Evolutionary conservation across 306 rosid genomes (phyloP), one percentile per base, ranked within the genome.

Genomic region (Styphnolobium japonicum): DNA sequence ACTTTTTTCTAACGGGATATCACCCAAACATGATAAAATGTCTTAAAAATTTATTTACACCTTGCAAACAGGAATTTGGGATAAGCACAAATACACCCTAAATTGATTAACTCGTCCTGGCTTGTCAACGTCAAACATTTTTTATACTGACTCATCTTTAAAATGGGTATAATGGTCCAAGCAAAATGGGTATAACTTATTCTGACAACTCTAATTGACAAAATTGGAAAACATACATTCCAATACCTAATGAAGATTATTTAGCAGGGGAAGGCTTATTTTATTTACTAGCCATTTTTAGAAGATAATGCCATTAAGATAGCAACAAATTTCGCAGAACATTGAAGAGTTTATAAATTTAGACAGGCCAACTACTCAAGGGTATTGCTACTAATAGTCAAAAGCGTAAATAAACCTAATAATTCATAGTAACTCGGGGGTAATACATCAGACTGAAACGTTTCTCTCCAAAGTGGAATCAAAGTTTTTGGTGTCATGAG

Each of bases 401-500:
- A 72, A 85, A 53, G 75, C 15, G 8, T 42, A 18, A 46, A 73
- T 46, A 58, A 77, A 81, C 56, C 12, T 34, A 76, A 7, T 16
- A 49, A n/a, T n/a, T n/a, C n/a, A n/a, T n/a, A n/a, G n/a, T n/a
- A n/a, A n/a, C n/a, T n/a, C n/a, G n/a, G n/a, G n/a, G n/a, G n/a
- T n/a, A n/a, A n/a, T n/a, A n/a, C n/a, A n/a, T n/a, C n/a, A n/a
- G n/a, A n/a, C n/a, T n/a, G n/a, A n/a, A n/a, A n/a, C n/a, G n/a
- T n/a, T n/a, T n/a, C n/a, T n/a, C n/a, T n/a, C n/a, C n/a, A n/a
- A n/a, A 66, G 63, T 66, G 12, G 79, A 78, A 78, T 81, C 81
- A 67, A 66, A 55, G 45, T 64, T 83, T 79, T 52, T 33, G 22
- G 9, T 85, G 82, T 75, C 57, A 80, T 75, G 61, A 71, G 71